Evolutionary conservation across 495 filamentous ascomycete species (phyloP), one percentile per base, ranked within the genome.

Genomic region (Choiromyces venosus): DNA sequence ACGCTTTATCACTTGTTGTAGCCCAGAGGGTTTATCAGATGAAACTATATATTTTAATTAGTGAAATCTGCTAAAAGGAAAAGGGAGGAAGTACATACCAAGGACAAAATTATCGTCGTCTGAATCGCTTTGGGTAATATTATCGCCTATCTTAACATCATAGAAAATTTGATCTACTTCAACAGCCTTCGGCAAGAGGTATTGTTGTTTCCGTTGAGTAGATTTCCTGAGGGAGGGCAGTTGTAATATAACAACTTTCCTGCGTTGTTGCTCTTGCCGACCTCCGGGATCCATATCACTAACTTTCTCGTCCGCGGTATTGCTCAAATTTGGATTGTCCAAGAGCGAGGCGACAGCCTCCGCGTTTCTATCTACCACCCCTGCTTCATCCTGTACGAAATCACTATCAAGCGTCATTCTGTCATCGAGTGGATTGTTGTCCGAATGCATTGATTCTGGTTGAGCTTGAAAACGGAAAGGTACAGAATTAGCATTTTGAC

Each of bases 111-210:
- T 33, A 61, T 61, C 52, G 52, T 61, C 52, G 4, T 61, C 52
- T 33, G 25, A 61, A 61, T 61, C 52, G 12, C 52, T 61, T 29
- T 61, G 52, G 52, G 14, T 29, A 70, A 74, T 74, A 21, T 71
- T 68, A 12, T 65, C 46, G 21, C 73, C 73, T 1, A 42, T 9
- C 7, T 40, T 44, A 21, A 72, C 73, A 66, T 42, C n/a, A 37
- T 76, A 76, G 35, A 76, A 74, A 16, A 76, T 19, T 29, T 75
- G 35, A 14, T 76, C 74, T 2, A 74, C 70, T 37, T 29, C 38
- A 25, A 42, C 16, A 25, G 72, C 72, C 29, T 74, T 69, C 0
- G 38, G 19, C 6, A 38, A 38, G 52, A 76, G 67, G 44, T 74
- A 76, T 14, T 66, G 44, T 18, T 38, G 39, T 40, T 70, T 52